A percentile compares a stretch with the other conserved stretches of the same genome.
These are phyloP conservation scores for Volvariella volvacea DNA, from an alignment of 1,284 basidiomycete species.

Conservation along the genomic window DNA sequence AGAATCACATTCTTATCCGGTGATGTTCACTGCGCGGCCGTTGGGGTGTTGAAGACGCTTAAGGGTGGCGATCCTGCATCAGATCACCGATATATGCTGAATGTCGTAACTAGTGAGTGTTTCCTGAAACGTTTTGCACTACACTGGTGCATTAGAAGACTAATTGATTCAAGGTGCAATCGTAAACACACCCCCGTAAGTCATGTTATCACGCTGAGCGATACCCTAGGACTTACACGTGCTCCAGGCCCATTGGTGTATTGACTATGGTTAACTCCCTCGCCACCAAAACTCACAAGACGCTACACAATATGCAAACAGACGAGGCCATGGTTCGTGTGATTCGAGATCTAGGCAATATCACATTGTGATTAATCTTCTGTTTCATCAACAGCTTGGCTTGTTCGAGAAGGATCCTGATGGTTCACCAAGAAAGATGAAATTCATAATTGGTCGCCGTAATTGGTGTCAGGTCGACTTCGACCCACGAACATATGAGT, in stretches of 20 bases:
- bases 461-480: slow-evolving; percentile 86
- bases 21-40: slow-evolving; percentile 87
- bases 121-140: neutral
- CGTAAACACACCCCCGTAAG: slow-evolving; percentile 73
- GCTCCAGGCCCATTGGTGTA: slow-evolving; percentile 60
- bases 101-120: slow-evolving; percentile 63
- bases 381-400: no score
- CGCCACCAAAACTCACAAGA: slow-evolving; percentile 79
- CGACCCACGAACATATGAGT: slow-evolving; percentile 52
- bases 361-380: slow-evolving; percentile 46
- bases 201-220: slow-evolving; percentile 12
- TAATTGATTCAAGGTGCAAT: slow-evolving; percentile 53
- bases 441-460: slow-evolving; percentile 78
- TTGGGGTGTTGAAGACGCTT: slow-evolving; percentile 72
- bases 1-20: slow-evolving; percentile 85
- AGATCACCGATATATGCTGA: slow-evolving; percentile 87
- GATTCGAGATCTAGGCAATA: slow-evolving; percentile 3
- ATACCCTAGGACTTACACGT: slow-evolving; percentile 6
- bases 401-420: slow-evolving; percentile 77
- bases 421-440: slow-evolving; percentile 63
- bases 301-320: slow-evolving; percentile 65
- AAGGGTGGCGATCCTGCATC: slow-evolving; percentile 45
- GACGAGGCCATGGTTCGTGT: slow-evolving; percentile 78
- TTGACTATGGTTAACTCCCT: slow-evolving; percentile 78
- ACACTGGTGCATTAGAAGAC: neutral